A percentile compares a stretch with the other conserved stretches of the same genome.
Evolutionary conservation across 2,329 filamentous ascomycete species (phyloP).

Genomic region (Aspergillus sp.): DNA sequence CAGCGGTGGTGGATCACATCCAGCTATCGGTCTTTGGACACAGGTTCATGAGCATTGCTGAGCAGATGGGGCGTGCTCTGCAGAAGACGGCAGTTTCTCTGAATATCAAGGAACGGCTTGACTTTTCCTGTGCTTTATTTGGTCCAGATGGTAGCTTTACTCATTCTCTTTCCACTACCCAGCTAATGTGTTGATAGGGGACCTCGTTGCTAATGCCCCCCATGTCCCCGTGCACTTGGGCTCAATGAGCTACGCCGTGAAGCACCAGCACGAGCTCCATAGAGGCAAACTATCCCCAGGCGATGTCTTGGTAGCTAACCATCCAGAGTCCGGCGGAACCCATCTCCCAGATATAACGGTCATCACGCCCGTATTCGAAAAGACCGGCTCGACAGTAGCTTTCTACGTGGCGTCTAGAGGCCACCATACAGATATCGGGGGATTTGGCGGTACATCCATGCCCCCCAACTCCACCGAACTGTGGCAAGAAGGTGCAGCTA

Average conservation of each 20-base stretch:
- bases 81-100: slow-evolving; percentile 57
- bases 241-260: slow-evolving; percentile 81
- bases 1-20: slow-evolving; percentile 48
- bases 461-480: slow-evolving; percentile 57
- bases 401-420: slow-evolving; percentile 81
- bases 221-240: slow-evolving; percentile 80
- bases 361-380: slow-evolving; percentile 74
- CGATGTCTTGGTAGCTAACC: slow-evolving; percentile 80
- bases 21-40: slow-evolving; percentile 56
- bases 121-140: slow-evolving; percentile 81
- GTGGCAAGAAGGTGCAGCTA: slow-evolving; percentile 49
- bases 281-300: slow-evolving; percentile 73
- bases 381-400: slow-evolving; percentile 62
- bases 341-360: slow-evolving; percentile 83
- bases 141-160: slow-evolving; percentile 57
- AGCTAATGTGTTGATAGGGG: slow-evolving; percentile 39
- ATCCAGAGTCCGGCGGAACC: slow-evolving; percentile 80
- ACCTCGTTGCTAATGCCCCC: slow-evolving; percentile 68
- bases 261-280: slow-evolving; percentile 78
- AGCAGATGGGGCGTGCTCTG: slow-evolving; percentile 59
- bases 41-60: slow-evolving; percentile 60
- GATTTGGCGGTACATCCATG: slow-evolving; percentile 80
- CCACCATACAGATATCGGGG: slow-evolving; percentile 82
- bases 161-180: background rate
- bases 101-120: slow-evolving; percentile 82